These are phyloP conservation scores for Eimeria falciformis DNA, from an alignment of 169 alveolate species.

Conservation along the genomic window DNA sequence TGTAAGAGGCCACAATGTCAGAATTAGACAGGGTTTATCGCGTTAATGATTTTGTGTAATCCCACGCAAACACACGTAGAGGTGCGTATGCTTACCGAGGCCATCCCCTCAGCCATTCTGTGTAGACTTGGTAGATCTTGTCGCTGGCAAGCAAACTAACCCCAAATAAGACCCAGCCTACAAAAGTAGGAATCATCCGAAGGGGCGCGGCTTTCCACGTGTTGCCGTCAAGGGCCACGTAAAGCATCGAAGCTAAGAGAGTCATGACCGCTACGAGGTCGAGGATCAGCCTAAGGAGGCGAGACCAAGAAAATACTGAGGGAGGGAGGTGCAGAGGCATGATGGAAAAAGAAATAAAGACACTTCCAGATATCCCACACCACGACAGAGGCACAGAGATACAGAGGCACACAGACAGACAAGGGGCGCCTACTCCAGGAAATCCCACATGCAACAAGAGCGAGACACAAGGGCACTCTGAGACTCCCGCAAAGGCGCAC, in stretches of 20 bases:
- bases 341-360: no score
- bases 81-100: constrained; percentile 28
- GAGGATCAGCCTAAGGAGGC: not conserved
- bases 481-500: no score
- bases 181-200: constrained; percentile 23
- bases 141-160: constrained; percentile 11
- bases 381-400: not conserved
- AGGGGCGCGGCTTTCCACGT: constrained; percentile 34
- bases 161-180: constrained; percentile 31
- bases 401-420: not conserved
- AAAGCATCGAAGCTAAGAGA: constrained; percentile 2
- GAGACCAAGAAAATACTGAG: not conserved
- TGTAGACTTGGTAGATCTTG: constrained; percentile 26
- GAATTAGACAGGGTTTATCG: no score
- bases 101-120: constrained; percentile 49
- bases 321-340: not conserved
- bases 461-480: no score
- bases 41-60: no score
- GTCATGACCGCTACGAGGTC: not conserved
- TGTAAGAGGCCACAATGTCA: no score
- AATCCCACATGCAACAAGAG: no score
- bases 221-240: not conserved
- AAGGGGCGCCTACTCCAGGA: not conserved
- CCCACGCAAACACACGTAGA: no score
- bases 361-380: no score